Evolutionary conservation across 179 eudicot species (phyloP).

Genomic region (Amaranthus tricolor): DNA sequence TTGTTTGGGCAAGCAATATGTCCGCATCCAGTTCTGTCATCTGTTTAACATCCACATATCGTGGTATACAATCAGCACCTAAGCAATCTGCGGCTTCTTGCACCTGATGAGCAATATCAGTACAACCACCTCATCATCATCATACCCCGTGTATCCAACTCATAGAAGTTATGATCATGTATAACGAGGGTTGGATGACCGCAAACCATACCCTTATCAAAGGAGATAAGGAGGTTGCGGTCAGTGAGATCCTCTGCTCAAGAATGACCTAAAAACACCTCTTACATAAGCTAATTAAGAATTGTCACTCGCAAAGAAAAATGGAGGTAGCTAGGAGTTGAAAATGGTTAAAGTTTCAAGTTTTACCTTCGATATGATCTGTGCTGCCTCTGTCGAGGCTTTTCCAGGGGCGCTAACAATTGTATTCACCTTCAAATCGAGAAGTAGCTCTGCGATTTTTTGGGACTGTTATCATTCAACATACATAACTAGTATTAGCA

Average conservation of each 20-base stretch:
- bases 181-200: too few relatives aligned
- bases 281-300: neutral
- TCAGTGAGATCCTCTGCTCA: too few relatives aligned
- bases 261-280: neutral
- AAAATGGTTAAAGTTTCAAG: neutral
- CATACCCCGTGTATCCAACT: too few relatives aligned
- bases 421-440: constrained; percentile 72
- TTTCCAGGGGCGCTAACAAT: constrained; percentile 57
- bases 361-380: constrained; percentile 62
- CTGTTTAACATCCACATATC: constrained; percentile 70
- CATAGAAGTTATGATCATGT: too few relatives aligned
- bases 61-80: constrained; percentile 88
- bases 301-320: neutral
- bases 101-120: constrained; percentile 39
- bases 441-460: constrained; percentile 95
- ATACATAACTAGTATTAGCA: constrained; percentile 8
- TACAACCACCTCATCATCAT: too few relatives aligned
- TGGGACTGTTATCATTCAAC: constrained; percentile 56
- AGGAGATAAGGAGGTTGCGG: too few relatives aligned
- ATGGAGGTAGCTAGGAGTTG: neutral
- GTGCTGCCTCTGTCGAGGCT: constrained; percentile 71
- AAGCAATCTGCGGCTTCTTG: constrained; percentile 97
- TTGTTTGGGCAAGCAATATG: constrained; percentile 42
- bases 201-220: too few relatives aligned
- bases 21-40: constrained; percentile 57